These are phyloP conservation scores for Cymbopogon flexuosus DNA, from an alignment of 202 grass and related monocot genomes.

Conservation along the genomic window DNA sequence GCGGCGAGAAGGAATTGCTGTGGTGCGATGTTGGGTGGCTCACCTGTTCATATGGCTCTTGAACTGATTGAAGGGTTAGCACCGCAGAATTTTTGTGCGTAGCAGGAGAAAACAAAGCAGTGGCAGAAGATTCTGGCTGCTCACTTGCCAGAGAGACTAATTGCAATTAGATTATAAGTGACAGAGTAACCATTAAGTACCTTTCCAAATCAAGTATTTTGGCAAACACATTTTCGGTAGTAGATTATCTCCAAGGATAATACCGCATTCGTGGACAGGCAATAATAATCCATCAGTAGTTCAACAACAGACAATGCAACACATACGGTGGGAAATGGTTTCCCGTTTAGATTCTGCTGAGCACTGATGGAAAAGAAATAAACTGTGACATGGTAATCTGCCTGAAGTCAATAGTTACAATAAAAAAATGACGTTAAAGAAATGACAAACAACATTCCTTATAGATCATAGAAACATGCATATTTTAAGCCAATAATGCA, in stretches of 20 bases:
- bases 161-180: constrained; percentile 20
- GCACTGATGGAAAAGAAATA: background rate
- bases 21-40: constrained; percentile 42
- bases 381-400: background rate
- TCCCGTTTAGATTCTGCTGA: background rate
- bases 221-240: constrained; percentile 9
- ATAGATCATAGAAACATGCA: too few species aligned
- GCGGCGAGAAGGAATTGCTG: constrained; percentile 10
- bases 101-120: constrained; percentile 19
- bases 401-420: background rate
- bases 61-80: constrained; percentile 50
- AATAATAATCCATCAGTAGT: background rate
- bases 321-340: background rate
- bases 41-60: constrained; percentile 56
- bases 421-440: background rate
- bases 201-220: background rate
- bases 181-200: constrained; percentile 26
- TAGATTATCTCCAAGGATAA: constrained; percentile 20
- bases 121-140: constrained; percentile 39
- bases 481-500: background rate
- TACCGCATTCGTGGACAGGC: background rate
- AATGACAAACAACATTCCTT: too few species aligned
- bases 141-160: constrained; percentile 42
- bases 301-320: background rate
- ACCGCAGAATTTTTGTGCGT: constrained; percentile 30